Evolutionary conservation across 225 moss, liverwort and hornwort species (phyloP).

Genomic region (Anthoceros angustus): DNA sequence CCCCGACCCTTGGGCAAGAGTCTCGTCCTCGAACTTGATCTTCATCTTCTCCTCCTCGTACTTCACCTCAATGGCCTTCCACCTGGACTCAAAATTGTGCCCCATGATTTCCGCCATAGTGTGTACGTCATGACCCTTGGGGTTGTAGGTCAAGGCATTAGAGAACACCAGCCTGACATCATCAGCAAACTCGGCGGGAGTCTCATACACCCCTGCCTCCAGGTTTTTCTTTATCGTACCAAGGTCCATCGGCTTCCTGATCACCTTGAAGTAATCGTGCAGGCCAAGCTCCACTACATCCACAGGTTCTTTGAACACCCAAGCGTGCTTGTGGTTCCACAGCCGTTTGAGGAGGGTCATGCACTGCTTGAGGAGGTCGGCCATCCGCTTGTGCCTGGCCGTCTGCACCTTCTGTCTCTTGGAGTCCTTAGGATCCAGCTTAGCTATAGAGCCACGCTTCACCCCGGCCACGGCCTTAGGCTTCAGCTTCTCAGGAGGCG

Average conservation of each 20-base stretch:
- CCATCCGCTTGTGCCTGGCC: constrained; percentile 36
- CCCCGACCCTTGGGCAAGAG: constrained; percentile 12
- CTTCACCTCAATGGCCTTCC: constrained; percentile 50
- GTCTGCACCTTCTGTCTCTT: constrained; percentile 72
- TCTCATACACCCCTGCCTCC: constrained; percentile 25
- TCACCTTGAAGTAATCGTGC: constrained; percentile 62
- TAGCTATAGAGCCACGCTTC: constrained; percentile 37
- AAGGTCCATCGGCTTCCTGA: constrained; percentile 61
- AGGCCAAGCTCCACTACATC: constrained; percentile 64
- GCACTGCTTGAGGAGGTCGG: constrained; percentile 51
- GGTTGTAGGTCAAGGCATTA: constrained; percentile 70
- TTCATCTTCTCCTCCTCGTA: constrained; percentile 42
- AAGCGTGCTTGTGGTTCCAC: constrained; percentile 51
- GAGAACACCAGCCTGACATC: constrained; percentile 50
- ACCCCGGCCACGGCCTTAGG: constrained; percentile 25
- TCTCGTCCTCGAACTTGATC: constrained; percentile 33
- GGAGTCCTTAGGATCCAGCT: constrained; percentile 49
- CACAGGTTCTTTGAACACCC: constrained; percentile 78
- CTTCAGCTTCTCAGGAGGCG: constrained; percentile 83
- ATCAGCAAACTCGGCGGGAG: constrained; percentile 41
- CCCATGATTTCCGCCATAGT: constrained; percentile 48
- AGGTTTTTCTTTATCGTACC: constrained; percentile 52
- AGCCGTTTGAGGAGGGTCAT: constrained; percentile 34
- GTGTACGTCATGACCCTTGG: constrained; percentile 42
- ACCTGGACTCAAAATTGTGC: constrained; percentile 37